Evolutionary conservation across 2,329 filamentous ascomycete species (phyloP).

Genomic region (Pseudogymnoascus sp.): DNA sequence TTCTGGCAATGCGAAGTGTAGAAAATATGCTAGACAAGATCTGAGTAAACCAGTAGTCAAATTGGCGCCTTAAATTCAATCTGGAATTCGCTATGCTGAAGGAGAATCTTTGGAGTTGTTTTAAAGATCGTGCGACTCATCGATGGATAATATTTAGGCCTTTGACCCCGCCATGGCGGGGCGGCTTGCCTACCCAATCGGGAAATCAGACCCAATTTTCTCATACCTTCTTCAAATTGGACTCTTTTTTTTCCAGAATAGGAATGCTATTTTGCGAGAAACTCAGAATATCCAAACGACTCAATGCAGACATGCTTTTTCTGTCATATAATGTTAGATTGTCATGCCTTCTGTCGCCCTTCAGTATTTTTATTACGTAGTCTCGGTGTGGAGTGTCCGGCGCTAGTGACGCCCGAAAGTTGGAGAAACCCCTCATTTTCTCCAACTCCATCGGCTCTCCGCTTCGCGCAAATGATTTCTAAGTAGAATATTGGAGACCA

Average conservation of each 20-base stretch:
- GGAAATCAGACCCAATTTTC: slow-evolving; percentile 1
- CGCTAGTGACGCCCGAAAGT: background rate
- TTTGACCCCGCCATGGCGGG: background rate
- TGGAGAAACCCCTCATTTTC: background rate
- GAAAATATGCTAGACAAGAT: background rate
- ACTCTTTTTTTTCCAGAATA: background rate
- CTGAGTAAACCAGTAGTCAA: background rate
- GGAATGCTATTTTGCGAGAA: background rate
- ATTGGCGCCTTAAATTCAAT: background rate
- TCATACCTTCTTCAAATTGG: background rate
- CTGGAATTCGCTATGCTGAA: background rate
- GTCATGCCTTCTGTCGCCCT: background rate
- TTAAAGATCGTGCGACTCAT: slow-evolving; percentile 6
- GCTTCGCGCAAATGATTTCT: background rate
- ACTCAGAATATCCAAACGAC: background rate
- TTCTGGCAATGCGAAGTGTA: background rate
- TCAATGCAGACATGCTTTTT: background rate
- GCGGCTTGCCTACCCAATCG: slow-evolving; percentile 5
- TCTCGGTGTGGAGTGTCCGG: background rate
- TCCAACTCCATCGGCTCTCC: background rate
- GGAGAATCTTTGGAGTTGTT: background rate
- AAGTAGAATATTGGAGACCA: background rate
- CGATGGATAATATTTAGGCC: background rate
- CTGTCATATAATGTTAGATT: background rate
- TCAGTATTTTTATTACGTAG: background rate